phyloP scores from a whole-genome alignment of 2,329 filamentous ascomycete genomes.

The Coccinonectria pachysandricola region DNA sequence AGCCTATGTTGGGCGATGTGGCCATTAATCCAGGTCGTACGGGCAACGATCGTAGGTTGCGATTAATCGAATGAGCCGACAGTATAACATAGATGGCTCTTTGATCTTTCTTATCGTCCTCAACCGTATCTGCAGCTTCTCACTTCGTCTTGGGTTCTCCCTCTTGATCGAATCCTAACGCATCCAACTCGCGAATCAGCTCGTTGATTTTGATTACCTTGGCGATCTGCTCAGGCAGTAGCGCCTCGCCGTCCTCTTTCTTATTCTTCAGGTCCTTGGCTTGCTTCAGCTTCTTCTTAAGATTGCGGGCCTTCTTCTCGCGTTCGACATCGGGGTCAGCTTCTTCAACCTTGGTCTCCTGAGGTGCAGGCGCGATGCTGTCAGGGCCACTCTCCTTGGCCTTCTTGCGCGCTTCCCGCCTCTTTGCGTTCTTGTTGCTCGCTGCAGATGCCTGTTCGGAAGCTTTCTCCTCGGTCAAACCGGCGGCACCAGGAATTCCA shows the following conservation, averaged over 20 bases:
- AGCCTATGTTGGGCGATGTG: no score
- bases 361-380: slow-evolving; percentile 8
- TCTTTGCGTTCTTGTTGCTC: slow-evolving; percentile 81
- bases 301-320: slow-evolving; percentile 84
- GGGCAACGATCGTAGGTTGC: no score
- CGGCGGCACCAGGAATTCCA: slow-evolving; percentile 62
- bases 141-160: slow-evolving; percentile 44
- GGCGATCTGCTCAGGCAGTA: slow-evolving; percentile 89
- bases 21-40: no score
- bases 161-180: slow-evolving; percentile 72
- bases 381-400: slow-evolving; percentile 45
- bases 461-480: slow-evolving; percentile 37
- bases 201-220: slow-evolving; percentile 98
- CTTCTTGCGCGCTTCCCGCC: slow-evolving; percentile 45
- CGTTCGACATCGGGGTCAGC: slow-evolving; percentile 64
- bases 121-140: slow-evolving; percentile 2
- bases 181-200: slow-evolving; percentile 76
- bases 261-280: slow-evolving; percentile 83
- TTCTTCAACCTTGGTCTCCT: slow-evolving; percentile 27
- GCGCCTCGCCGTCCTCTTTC: slow-evolving; percentile 72
- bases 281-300: slow-evolving; percentile 92
- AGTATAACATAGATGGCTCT: slow-evolving; percentile 10
- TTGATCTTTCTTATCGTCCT: slow-evolving; percentile 11
- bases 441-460: slow-evolving; percentile 37
- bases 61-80: no score